Base-by-base conservation (phyloP, 2,329 filamentous ascomycete genomes). In the Diaporthe sp. region DNA sequence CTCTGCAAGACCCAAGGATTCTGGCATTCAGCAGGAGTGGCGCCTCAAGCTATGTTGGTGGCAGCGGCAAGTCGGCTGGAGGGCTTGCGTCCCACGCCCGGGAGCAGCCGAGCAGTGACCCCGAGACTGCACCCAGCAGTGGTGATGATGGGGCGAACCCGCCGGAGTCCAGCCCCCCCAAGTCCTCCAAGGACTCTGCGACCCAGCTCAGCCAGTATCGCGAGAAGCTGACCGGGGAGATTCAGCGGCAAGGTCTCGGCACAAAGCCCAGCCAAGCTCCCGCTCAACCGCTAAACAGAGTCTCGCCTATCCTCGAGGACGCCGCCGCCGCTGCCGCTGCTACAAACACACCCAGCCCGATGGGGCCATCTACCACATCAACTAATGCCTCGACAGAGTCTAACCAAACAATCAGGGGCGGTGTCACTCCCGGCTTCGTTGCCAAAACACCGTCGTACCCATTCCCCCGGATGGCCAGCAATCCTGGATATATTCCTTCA, bases 361-460 rank as follows among this genome's bases (percentile, higher is more conserved):
- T 63, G 17, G 78, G 78, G 22, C 75, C 78, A 27, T 78, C 88
- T 78, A 92, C 92, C 9, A 86, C 91, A 56, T 76, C 75, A n/a
- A 76, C 73, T 35, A 63, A 58, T 55, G 70, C 59, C 53, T 95
- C 93, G 7, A 94, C 92, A 25, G 93, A 94, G 80, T 95, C 94
- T 5, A 88, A 88, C 44, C 89, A 87, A 73, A 95, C 94, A 4
- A 86, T 96, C 65, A 89, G 92, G 71, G 93, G 91, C n/a, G 90
- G 86, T 71, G 82, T 88, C 65, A 92, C 92, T 13, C 90, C 92
- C 8, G 86, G 86, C 7, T 80, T 84, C 42, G 79, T 88, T 7
- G 86, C 92, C 32, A 86, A 90, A 47, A 96, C 94, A 0, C 94
- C 94, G 0, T 96, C 94, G 0, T 97, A 96, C 82, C 95, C 96